A percentile compares a stretch with the other conserved stretches of the same genome.
Evolutionary conservation across 2,329 filamentous ascomycete genomes (phyloP).

Genomic region (Periconia sp.): DNA sequence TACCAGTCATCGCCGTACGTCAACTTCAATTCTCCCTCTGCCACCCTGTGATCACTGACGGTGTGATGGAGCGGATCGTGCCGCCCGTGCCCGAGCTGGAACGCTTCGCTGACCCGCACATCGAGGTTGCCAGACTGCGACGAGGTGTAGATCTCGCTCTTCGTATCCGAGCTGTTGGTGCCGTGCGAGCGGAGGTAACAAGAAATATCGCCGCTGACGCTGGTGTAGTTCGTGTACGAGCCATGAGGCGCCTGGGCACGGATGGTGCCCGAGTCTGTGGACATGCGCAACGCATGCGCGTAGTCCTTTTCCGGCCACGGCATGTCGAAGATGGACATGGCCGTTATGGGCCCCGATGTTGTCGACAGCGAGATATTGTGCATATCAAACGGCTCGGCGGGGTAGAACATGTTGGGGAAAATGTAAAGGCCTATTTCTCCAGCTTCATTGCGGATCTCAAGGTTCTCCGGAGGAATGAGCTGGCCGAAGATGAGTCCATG

Average conservation of each 20-base stretch:
- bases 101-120: not conserved
- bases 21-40: conserved; percentile 11
- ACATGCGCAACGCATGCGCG: conserved; percentile 15
- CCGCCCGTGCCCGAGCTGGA: conserved; percentile 5
- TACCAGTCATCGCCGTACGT: conserved; percentile 18
- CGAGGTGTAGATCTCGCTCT: conserved; percentile 13
- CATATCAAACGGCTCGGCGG: conserved; percentile 1
- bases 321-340: no score
- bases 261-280: conserved; percentile 12
- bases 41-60: conserved; percentile 15
- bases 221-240: conserved; percentile 16
- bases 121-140: not conserved
- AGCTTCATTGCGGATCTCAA: conserved; percentile 15
- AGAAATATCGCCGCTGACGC: conserved; percentile 6
- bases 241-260: conserved; percentile 13
- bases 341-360: conserved; percentile 9
- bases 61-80: conserved; percentile 18
- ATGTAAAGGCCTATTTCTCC: conserved; percentile 9
- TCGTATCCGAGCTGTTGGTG: conserved; percentile 4
- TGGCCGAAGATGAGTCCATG: conserved; percentile 13
- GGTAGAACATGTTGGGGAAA: conserved; percentile 1
- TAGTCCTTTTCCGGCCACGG: conserved; percentile 12
- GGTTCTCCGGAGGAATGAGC: conserved; percentile 14
- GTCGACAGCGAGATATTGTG: conserved; percentile 16
- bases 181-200: conserved; percentile 9